These are phyloP conservation scores for Zelonia costaricensis DNA, from an alignment of 208 protist species.

Conservation along the genomic window DNA sequence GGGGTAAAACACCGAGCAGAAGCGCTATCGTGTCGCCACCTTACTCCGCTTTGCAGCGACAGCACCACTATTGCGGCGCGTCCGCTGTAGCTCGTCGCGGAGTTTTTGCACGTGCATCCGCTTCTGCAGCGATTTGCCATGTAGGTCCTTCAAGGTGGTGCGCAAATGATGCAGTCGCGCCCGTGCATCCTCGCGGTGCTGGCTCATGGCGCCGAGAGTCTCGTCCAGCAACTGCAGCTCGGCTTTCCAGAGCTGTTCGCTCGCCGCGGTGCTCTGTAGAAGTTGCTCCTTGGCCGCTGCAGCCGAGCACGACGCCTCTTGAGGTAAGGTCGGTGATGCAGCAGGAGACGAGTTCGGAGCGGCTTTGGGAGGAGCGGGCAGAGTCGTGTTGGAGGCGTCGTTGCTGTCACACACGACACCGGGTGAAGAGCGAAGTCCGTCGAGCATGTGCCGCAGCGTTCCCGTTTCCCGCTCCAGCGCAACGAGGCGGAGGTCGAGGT, in stretches of 20 bases:
- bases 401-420: neutral
- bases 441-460: conserved; percentile 57
- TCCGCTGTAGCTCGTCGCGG: conserved; percentile 27
- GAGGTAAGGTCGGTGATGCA: too few relatives aligned
- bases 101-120: conserved; percentile 40
- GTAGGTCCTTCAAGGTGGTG: conserved; percentile 28
- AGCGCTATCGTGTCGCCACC: conserved; percentile 6
- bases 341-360: too few relatives aligned
- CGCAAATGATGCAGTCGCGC: conserved; percentile 25
- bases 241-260: conserved; percentile 14
- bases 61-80: conserved; percentile 8
- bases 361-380: too few relatives aligned
- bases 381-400: neutral
- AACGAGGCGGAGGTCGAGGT: conserved; percentile 73
- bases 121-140: conserved; percentile 36
- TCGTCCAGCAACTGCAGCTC: conserved; percentile 39
- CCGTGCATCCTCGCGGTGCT: conserved; percentile 19
- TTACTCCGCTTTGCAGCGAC: conserved; percentile 11
- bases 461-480: conserved; percentile 58
- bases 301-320: neutral
- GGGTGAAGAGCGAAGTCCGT: conserved; percentile 30
- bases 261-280: conserved; percentile 1
- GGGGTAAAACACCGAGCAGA: too few relatives aligned
- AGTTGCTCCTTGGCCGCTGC: conserved; percentile 20
- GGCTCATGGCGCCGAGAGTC: conserved; percentile 25